Evolutionary conservation across 345 rosid genomes (phyloP).

Genomic region (Camelina laxa): DNA sequence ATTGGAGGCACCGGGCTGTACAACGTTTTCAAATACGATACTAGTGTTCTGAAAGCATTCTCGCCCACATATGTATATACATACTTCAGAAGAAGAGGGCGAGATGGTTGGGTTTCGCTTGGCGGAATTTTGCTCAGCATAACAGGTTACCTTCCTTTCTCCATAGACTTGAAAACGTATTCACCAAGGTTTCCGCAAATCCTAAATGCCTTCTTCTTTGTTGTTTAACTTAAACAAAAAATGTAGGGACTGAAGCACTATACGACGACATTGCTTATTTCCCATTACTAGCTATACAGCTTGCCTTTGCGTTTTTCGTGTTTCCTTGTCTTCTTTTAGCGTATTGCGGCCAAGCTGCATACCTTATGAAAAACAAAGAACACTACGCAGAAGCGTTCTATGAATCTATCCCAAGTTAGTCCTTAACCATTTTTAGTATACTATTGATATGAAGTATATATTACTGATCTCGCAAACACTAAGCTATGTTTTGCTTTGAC

Average conservation of each 20-base stretch:
- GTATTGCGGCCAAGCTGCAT: slow-evolving; percentile 92
- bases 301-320: slow-evolving; percentile 79
- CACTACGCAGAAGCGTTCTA: slow-evolving; percentile 74
- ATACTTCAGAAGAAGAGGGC: slow-evolving; percentile 70
- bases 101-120: slow-evolving; percentile 73
- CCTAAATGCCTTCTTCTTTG: slow-evolving; percentile 2
- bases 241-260: slow-evolving; percentile 86
- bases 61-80: slow-evolving; percentile 71
- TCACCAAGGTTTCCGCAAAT: neutral
- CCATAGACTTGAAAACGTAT: neutral
- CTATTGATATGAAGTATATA: neutral
- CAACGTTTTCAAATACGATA: slow-evolving; percentile 72
- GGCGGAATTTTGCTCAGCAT: slow-evolving; percentile 91
- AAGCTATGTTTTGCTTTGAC: slow-evolving; percentile 17
- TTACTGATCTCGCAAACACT: neutral
- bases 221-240: no score
- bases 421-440: neutral
- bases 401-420: slow-evolving; percentile 82
- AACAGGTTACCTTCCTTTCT: slow-evolving; percentile 55
- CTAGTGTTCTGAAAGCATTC: slow-evolving; percentile 80
- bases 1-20: slow-evolving; percentile 79
- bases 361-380: slow-evolving; percentile 59
- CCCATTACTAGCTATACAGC: slow-evolving; percentile 80
- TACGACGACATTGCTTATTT: slow-evolving; percentile 90
- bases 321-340: slow-evolving; percentile 95